Base-by-base conservation (phyloP, 2,329 filamentous ascomycete species). In the Macrophomina phaseolina region DNA sequence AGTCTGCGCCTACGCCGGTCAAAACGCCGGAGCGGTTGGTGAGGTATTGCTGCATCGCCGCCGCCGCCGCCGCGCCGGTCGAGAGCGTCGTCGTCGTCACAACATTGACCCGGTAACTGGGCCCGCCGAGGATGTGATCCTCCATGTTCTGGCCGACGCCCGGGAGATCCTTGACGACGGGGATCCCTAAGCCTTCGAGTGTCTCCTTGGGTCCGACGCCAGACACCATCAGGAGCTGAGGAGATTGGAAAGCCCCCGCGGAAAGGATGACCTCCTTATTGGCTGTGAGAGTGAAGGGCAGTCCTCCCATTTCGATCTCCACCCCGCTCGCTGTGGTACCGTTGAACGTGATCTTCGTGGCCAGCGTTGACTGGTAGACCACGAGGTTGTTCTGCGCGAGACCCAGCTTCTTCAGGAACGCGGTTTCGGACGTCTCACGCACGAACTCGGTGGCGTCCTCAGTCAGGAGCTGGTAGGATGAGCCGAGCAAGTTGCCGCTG, bases 191-290 rank as follows among this genome's bases (percentile, higher is more conserved):
- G 28, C 70, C 70, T 12, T 73, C 34, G 2, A 78, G 68, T 7
- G 70, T 71, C 1, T 65, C 68, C 9, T 52, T 67, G 0, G 73
- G 74, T 0, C 80, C 80, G 42, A 81, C 75, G 5, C 79, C 80
- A 6, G 77, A 80, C 38, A 80, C 69, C 73, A 79, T 77, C 12
- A 81, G 71, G 0, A 81, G 71, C 53, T 81, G 78, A n/a, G 79
- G 79, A 4, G 74, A 69, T 52, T 80, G 78, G 67, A 81, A 81
- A 2, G 75, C 73, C n/a, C 81, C 81, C 0, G 80, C 80, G 0
- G 80, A 80, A 0, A 83, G 65, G 23, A 84, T 80, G 23, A 83
- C 78, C 68, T 83, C 81, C 48, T 79, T 78, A 9, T 70, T 75
- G 2, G 79, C 78, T 0, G 45, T 68, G 6, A 76, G 55, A 9